Evolutionary conservation across 495 filamentous ascomycete genomes (phyloP).

Genomic region (Acidiella bohemica): DNA sequence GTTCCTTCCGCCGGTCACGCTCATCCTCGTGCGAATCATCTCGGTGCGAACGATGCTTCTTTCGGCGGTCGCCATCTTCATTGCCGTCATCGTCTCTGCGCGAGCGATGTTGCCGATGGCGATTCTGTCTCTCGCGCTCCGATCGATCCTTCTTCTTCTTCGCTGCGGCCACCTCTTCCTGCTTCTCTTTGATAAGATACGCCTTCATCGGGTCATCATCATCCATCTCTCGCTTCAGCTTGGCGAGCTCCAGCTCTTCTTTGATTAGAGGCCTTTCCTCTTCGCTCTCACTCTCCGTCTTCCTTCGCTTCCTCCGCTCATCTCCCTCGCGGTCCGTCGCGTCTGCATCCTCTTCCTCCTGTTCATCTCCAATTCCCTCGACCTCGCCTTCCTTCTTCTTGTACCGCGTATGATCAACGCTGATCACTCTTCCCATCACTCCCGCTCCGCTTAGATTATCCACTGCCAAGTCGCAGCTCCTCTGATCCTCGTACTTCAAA

Average conservation of each 20-base stretch:
- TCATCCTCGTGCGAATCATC: too few relatives aligned
- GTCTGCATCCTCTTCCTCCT: constrained; percentile 29
- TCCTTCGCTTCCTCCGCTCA: constrained; percentile 29
- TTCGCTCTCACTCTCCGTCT: constrained; percentile 29
- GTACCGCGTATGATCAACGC: constrained; percentile 87
- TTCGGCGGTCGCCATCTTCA: too few relatives aligned
- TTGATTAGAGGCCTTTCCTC: constrained; percentile 37
- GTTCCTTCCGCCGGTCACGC: too few relatives aligned
- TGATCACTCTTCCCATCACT: constrained; percentile 64
- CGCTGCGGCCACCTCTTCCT: constrained; percentile 65
- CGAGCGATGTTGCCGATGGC: too few relatives aligned
- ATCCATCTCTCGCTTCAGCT: constrained; percentile 57
- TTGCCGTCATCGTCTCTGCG: too few relatives aligned
- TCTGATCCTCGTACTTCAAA: constrained; percentile 96
- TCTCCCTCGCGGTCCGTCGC: constrained; percentile 12
- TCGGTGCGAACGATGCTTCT: too few relatives aligned
- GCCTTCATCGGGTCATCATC: constrained; percentile 97
- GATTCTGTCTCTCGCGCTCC: too few relatives aligned
- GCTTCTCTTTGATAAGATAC: constrained; percentile 76
- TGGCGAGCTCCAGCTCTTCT: constrained; percentile 64
- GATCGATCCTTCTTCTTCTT: too few relatives aligned
- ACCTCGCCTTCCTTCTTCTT: constrained; percentile 71
- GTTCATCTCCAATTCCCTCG: constrained; percentile 37
- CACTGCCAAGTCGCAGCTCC: constrained; percentile 86
- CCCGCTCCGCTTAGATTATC: constrained; percentile 85